Percentiles rank a stretch among this genome's conserved stretches.
Conservation (phyloP, 768 basidiomycete species). For the Pholiota conissans region DNA sequence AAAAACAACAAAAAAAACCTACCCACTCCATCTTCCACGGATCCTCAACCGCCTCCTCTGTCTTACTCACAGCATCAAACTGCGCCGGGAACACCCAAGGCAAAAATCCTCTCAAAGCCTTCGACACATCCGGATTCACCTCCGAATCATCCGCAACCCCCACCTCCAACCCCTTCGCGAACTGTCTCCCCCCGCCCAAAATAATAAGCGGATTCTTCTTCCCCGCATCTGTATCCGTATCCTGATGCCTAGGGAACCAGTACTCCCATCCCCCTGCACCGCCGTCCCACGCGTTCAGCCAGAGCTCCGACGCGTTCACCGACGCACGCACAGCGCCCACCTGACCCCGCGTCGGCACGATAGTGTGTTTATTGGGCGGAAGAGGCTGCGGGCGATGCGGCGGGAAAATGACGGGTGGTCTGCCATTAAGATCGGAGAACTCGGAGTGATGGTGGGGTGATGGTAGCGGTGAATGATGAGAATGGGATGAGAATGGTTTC, state of each 20-base stretch:
- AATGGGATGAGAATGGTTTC: background rate
- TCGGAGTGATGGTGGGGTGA: background rate
- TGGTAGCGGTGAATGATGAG: background rate
- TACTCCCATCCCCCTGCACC: constrained; percentile 61
- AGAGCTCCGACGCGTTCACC: constrained; percentile 38
- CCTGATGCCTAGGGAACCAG: constrained; percentile 70
- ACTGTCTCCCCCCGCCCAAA: constrained; percentile 67
- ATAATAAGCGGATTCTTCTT: constrained; percentile 63
- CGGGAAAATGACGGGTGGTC: background rate
- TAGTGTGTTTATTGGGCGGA: constrained; percentile 22
- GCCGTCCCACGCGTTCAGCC: constrained; percentile 43
- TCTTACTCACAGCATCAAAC: constrained; percentile 29
- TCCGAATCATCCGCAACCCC: constrained; percentile 59
- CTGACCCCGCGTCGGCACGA: constrained; percentile 77
- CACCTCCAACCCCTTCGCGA: constrained; percentile 46
- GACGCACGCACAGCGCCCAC: constrained; percentile 43
- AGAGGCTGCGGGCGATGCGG: background rate
- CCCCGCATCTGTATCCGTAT: no score
- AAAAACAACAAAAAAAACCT: constrained; percentile 25
- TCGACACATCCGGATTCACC: constrained; percentile 47
- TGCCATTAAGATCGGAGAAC: background rate
- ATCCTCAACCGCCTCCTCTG: constrained; percentile 40
- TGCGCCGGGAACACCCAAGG: constrained; percentile 55
- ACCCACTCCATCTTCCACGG: constrained; percentile 79
- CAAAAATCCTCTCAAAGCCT: constrained; percentile 56